A percentile compares a stretch with the other conserved stretches of the same genome.
Conservation (phyloP, 176 grass and related monocot genomes). For the Aechmea fasciata region DNA sequence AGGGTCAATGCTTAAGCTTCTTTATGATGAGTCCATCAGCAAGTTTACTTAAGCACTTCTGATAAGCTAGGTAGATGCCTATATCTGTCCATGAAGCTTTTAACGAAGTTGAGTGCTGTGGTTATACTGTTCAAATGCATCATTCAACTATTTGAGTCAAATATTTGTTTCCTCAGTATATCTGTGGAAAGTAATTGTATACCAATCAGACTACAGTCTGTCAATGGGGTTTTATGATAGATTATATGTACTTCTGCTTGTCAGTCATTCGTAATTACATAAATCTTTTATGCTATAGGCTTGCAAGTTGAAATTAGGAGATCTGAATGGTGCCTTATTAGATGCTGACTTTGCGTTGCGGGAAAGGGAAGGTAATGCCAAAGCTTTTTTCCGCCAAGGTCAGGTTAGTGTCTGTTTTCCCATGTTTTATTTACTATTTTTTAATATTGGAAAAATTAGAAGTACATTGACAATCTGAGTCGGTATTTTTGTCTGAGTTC, state of each 20-base stretch:
- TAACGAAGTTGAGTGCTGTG: too few species aligned
- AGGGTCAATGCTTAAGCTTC: background rate
- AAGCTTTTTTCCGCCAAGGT: constrained; percentile 91
- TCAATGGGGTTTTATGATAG: background rate
- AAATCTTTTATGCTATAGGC: constrained; percentile 34
- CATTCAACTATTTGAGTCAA: background rate
- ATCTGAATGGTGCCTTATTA: constrained; percentile 72
- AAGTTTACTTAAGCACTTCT: background rate
- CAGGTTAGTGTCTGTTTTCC: constrained; percentile 37
- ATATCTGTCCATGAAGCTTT: background rate
- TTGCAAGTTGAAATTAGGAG: constrained; percentile 92
- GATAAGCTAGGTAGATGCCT: background rate
- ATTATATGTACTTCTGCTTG: background rate
- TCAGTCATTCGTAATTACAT: background rate
- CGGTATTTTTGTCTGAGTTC: background rate
- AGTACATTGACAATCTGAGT: background rate
- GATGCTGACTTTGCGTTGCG: constrained; percentile 96
- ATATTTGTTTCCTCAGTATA: background rate
- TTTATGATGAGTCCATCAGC: background rate
- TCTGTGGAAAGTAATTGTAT: background rate
- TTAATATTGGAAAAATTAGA: background rate
- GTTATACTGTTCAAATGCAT: background rate
- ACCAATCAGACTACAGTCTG: background rate
- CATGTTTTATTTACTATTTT: background rate
- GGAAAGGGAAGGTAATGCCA: constrained; percentile 79